These are phyloP conservation scores for Solanum clarkiae DNA, from an alignment of 257 asterid species.

Conservation along the genomic window DNA sequence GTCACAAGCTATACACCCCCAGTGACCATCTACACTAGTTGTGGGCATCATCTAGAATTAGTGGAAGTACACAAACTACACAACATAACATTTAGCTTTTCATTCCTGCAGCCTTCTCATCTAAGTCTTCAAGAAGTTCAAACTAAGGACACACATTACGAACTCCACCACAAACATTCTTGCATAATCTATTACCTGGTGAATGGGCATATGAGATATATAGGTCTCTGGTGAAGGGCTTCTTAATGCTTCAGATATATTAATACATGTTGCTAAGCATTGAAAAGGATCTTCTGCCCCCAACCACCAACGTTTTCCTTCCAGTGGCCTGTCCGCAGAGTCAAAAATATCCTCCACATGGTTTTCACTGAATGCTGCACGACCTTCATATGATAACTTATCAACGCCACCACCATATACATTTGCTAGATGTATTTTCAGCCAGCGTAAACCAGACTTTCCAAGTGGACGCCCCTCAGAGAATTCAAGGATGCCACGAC, in stretches of 20 bases:
- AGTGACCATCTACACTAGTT: neutral
- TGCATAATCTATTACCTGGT: slow-evolving; percentile 50
- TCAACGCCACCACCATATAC: slow-evolving; percentile 87
- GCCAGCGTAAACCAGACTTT: slow-evolving; percentile 74
- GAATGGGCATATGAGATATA: slow-evolving; percentile 73
- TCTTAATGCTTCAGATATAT: slow-evolving; percentile 79
- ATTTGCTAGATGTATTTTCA: slow-evolving; percentile 83
- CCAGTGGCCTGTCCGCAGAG: slow-evolving; percentile 94
- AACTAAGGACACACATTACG: neutral
- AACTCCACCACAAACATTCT: neutral
- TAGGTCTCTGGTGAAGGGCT: slow-evolving; percentile 65
- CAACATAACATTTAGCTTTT: neutral
- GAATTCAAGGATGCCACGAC: slow-evolving; percentile 90
- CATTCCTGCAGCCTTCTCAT: neutral
- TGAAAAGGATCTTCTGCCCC: slow-evolving; percentile 95
- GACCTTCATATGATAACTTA: slow-evolving; percentile 76
- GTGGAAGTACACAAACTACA: neutral
- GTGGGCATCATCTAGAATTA: neutral
- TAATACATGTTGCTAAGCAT: slow-evolving; percentile 84
- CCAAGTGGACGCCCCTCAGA: slow-evolving; percentile 98
- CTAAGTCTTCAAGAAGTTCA: neutral
- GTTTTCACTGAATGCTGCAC: slow-evolving; percentile 63
- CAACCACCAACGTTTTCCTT: slow-evolving; percentile 96
- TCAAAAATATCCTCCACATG: slow-evolving; percentile 83
- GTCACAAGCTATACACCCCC: neutral